Conservation (phyloP, 257 asterid genomes). For the Haberlea rhodopensis region DNA sequence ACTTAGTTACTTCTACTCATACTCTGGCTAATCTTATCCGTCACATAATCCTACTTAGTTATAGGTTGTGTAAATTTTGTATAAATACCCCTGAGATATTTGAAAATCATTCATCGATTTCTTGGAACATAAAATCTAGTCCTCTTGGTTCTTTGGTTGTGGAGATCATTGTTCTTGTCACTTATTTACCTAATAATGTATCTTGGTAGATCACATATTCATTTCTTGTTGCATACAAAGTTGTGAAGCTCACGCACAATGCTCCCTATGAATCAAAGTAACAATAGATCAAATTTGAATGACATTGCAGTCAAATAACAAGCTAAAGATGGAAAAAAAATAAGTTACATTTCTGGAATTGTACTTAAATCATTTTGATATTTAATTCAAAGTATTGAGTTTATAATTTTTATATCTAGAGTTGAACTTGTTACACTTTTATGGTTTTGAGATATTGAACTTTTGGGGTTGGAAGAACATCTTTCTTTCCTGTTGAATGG, state of each 20-base stretch:
- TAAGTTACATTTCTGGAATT: background rate
- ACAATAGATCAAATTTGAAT: too few species aligned
- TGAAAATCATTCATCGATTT: too few species aligned
- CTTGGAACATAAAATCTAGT: slow-evolving; percentile 9
- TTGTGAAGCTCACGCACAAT: slow-evolving; percentile 7
- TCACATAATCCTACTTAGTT: background rate
- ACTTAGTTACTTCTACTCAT: background rate
- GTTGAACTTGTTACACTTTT: background rate
- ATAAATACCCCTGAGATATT: too few species aligned
- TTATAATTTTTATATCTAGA: too few species aligned
- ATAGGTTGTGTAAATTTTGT: too few species aligned
- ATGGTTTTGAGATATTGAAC: background rate
- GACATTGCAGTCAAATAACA: background rate
- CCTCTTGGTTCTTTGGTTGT: background rate
- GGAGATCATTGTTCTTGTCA: background rate
- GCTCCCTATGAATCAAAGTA: too few species aligned
- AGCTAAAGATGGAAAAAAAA: background rate
- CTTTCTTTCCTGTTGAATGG: background rate
- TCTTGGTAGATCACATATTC: background rate
- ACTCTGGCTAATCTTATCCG: background rate
- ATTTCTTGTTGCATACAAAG: background rate
- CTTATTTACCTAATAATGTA: background rate
- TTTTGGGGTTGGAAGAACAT: background rate
- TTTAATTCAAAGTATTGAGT: too few species aligned
- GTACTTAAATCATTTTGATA: too few species aligned